Percentiles rank a stretch among this genome's conserved stretches.
These are phyloP conservation scores for Xeromyces bisporus DNA, from an alignment of 495 filamentous ascomycete species.

Conservation along the genomic window DNA sequence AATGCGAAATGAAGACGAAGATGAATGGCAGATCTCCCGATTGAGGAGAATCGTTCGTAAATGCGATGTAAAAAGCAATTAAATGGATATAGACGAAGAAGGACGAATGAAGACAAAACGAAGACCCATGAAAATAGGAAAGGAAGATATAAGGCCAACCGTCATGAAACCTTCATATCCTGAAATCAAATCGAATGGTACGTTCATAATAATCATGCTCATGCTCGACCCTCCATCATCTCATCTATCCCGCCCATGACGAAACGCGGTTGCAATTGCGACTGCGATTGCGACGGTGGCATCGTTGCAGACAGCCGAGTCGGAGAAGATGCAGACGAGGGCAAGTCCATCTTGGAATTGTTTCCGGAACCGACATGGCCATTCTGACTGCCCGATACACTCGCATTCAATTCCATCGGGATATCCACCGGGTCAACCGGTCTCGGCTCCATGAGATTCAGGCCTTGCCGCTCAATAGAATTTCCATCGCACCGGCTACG, in stretches of 20 bases:
- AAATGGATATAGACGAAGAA: neutral
- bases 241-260: constrained; percentile 10
- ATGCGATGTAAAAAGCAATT: neutral
- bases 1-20: neutral
- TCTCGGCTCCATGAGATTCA: constrained; percentile 30
- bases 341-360: neutral
- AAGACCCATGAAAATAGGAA: too few relatives aligned
- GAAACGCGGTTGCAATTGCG: constrained; percentile 3
- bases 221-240: constrained; percentile 7
- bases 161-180: neutral
- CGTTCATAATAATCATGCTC: neutral
- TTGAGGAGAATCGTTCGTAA: neutral
- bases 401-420: constrained; percentile 10
- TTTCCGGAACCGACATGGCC: too few relatives aligned
- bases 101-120: neutral
- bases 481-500: constrained; percentile 21
- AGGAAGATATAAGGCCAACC: neutral
- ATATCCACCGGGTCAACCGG: constrained; percentile 18
- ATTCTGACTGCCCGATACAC: constrained; percentile 5
- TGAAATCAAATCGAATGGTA: neutral
- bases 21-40: neutral
- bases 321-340: neutral
- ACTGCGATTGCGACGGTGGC: constrained; percentile 1
- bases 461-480: constrained; percentile 22
- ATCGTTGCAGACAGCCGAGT: too few relatives aligned